Evolutionary conservation across 2,329 filamentous ascomycete species (phyloP), one percentile per base, ranked within the genome.

Genomic region (Nannizzia gypsea): DNA sequence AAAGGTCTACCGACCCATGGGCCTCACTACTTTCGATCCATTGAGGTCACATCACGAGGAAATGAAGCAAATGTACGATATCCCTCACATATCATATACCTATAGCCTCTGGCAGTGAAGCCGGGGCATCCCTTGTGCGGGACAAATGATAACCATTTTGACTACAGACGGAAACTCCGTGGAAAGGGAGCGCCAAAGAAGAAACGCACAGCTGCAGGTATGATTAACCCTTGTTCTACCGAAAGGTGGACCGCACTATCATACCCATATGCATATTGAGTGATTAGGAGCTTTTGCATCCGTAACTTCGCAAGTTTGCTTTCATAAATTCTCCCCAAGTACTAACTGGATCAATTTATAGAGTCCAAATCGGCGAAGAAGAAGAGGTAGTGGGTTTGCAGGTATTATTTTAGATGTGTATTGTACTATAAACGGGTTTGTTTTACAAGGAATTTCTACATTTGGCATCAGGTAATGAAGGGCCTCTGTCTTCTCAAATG

Each of bases 161-260:
- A 48, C 20, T 63, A 64, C 68, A 88, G 85, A 65, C 73, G 85
- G 67, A 89, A 88, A 72, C 74, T 79, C 38, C 85, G 89, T 77
- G 90, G 90, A 66, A 95, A 96, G 79, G 85, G 85, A 60, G 81
- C 86, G 56, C 89, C 90, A 15, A 85, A 92, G 83, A 95, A 95
- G 83, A 91, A 91, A 80, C 85, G 78, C 68, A 83, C 78, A 24
- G 64, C 64, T 28, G 67, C 66, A 60, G 69, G 70, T 71, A 65
- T 61, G 69, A 63, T 20, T 9, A 11, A 44, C 34, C 42, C 20
- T 20, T 46, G 22, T 22, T 52, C n/a, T 1, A 13, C 48, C 11
- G n/a, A n/a, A n/a, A 13, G 13, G 6, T 6, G 54, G 24, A 36
- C 6, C 31, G 24, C 54, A 38, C 20, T 9, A 38, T 22, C 6